Percentiles rank a stretch among this genome's conserved stretches.
These are phyloP conservation scores for Phyllosticta citrichinensis DNA, from an alignment of 2,329 filamentous ascomycete genomes.

Conservation along the genomic window DNA sequence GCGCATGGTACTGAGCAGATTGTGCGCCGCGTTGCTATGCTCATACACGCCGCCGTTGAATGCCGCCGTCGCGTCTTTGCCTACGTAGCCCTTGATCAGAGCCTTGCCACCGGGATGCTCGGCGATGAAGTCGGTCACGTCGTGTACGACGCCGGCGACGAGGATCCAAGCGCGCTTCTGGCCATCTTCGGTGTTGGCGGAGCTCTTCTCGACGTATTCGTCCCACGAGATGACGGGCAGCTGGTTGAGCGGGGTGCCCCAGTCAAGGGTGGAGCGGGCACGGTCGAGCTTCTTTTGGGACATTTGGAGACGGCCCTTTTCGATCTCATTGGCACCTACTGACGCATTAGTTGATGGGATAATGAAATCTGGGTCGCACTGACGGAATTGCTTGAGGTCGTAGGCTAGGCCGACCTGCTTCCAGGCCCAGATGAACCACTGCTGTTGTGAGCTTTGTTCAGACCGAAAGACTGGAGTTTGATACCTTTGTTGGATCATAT, in stretches of 20 bases:
- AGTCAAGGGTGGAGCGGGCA: constrained; percentile 72
- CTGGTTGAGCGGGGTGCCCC: constrained; percentile 77
- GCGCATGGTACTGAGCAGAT: constrained; percentile 78
- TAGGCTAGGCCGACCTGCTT: constrained; percentile 77
- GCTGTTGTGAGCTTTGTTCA: neutral
- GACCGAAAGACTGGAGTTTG: neutral
- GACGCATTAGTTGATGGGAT: neutral
- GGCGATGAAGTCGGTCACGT: constrained; percentile 74
- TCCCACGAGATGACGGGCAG: constrained; percentile 81
- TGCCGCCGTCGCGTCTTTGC: constrained; percentile 81
- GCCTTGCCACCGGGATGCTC: constrained; percentile 86
- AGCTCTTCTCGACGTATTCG: constrained; percentile 56
- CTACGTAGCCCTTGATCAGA: constrained; percentile 70
- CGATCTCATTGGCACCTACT: constrained; percentile 64
- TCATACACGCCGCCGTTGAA: constrained; percentile 89
- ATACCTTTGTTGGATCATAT: constrained; percentile 67
- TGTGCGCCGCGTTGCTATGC: constrained; percentile 85
- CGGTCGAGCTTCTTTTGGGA: constrained; percentile 88
- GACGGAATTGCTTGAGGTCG: constrained; percentile 80
- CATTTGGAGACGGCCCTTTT: constrained; percentile 83
- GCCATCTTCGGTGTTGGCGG: constrained; percentile 47
- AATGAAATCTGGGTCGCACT: neutral
- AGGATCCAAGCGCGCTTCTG: constrained; percentile 62
- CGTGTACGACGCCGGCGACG: constrained; percentile 77
- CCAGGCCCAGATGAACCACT: constrained; percentile 73